Evolutionary conservation across 2,329 filamentous ascomycete species (phyloP), one percentile per base, ranked within the genome.

Genomic region (Arachnopeziza araneosa): DNA sequence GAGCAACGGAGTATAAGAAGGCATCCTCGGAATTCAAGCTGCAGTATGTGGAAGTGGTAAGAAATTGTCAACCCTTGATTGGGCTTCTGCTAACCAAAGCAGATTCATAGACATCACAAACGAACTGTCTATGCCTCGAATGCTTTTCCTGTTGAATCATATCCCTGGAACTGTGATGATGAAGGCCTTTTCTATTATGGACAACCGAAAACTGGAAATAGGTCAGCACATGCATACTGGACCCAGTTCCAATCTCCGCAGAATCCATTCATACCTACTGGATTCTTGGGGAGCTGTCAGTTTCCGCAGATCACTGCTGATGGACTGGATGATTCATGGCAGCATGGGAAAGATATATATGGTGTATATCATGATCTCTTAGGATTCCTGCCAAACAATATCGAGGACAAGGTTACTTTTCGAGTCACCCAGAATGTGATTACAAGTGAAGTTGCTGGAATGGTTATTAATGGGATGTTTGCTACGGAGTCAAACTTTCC

Each of bases 341-440:
- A 86, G 64, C 91, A 95, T 72, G 90, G 91, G 10, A 79, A 77
- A n/a, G 90, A 95, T 70, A 75, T 95, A 0, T 91, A 85, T 69
- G 82, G 75, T n/a, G 89, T 93, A 9, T 95, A 96, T 70, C 83
- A 87, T 67, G 82, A 84, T 63, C 75, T 90, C 5, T 79, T 95
- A 0, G 70, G 76, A 1, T 90, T 93, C 71, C 76, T 95, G 1
- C 90, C 90, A 0, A 62, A 71, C 6, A 74, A 75, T 2, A 73
- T 79, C 48, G 50, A 59, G 30, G 70, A 79, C 26, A 77, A 76
- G 19, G 78, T 90, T 36, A 74, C 73, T 54, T 93, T 87, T 73
- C 82, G 90, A 57, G 89, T 93, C 12, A 93, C 90, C 0, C 90
- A 90, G 71, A 95, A 95, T 73, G 79, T 86, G 55, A 93, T 96